Evolutionary conservation across 768 basidiomycete species (phyloP).

Genomic region (Suillus lakei): DNA sequence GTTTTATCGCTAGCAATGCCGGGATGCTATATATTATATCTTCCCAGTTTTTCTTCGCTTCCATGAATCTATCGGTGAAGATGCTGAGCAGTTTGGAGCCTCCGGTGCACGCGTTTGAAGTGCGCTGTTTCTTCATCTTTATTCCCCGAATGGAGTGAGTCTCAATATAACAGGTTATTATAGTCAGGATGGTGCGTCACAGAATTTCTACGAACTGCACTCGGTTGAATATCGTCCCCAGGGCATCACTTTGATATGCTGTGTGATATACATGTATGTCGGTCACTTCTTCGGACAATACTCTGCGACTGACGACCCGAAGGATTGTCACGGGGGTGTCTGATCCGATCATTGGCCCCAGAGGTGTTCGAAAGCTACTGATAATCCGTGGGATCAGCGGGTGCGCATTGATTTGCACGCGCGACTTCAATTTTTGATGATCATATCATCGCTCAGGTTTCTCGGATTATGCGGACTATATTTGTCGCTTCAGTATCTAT

Average conservation of each 20-base stretch:
- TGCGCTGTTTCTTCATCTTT: conserved; percentile 26
- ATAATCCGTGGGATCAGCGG: conserved; percentile 64
- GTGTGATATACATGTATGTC: conserved; percentile 53
- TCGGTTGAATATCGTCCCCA: conserved; percentile 23
- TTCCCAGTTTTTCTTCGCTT: conserved; percentile 62
- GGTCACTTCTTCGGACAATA: neutral
- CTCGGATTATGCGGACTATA: conserved; percentile 71
- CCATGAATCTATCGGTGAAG: conserved; percentile 69
- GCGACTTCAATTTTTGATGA: neutral
- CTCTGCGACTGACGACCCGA: neutral
- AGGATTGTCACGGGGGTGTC: conserved; percentile 48
- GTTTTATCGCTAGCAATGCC: conserved; percentile 43
- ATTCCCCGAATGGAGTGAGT: neutral
- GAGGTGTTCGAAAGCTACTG: conserved; percentile 63
- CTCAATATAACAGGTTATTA: conserved; percentile 47
- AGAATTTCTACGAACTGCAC: neutral
- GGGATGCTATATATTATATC: conserved; percentile 66
- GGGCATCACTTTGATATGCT: conserved; percentile 59
- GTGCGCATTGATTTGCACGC: conserved; percentile 35
- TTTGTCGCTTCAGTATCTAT: conserved; percentile 73
- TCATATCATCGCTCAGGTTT: conserved; percentile 51
- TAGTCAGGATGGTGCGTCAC: conserved; percentile 58
- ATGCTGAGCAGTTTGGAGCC: conserved; percentile 58
- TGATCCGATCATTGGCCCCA: conserved; percentile 72
- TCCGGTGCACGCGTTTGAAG: conserved; percentile 63